phyloP scores from a whole-genome alignment of 2,329 filamentous ascomycete species.

The Tolypocladium album region DNA sequence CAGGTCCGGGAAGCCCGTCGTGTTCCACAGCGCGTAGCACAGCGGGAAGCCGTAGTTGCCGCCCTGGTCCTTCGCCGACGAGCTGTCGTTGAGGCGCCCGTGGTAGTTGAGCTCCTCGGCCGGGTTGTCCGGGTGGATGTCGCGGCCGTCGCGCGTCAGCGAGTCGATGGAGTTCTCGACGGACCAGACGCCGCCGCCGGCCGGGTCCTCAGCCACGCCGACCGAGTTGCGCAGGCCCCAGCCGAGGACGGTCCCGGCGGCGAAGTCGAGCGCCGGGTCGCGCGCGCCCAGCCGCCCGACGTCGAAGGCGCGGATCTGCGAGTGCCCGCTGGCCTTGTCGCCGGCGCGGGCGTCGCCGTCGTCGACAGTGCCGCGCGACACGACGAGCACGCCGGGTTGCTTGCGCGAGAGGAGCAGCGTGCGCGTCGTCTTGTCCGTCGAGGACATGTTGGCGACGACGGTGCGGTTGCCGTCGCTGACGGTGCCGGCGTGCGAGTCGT shows the following conservation, averaged over 20 bases:
- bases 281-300: constrained; percentile 18
- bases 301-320: constrained; percentile 55
- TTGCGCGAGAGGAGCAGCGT: constrained; percentile 52
- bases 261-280: constrained; percentile 29
- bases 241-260: constrained; percentile 38
- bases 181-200: constrained; percentile 39
- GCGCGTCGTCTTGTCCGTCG: constrained; percentile 51
- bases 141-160: constrained; percentile 43
- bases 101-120: constrained; percentile 67
- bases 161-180: constrained; percentile 66
- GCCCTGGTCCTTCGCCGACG: constrained; percentile 18
- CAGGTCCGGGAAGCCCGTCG: constrained; percentile 27
- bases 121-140: constrained; percentile 59
- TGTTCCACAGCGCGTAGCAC: constrained; percentile 58
- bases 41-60: constrained; percentile 61
- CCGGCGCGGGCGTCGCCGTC: constrained; percentile 51
- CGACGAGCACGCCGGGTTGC: constrained; percentile 45
- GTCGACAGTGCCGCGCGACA: constrained; percentile 52
- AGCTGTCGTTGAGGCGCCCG: constrained; percentile 37
- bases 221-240: constrained; percentile 69
- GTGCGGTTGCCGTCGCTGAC: constrained; percentile 32
- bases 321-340: constrained; percentile 42
- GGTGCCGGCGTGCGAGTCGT: constrained; percentile 42
- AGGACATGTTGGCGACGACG: constrained; percentile 52
- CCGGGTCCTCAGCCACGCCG: constrained; percentile 54